Conservation (phyloP, 2,329 filamentous ascomycete species). For the Monilinia vaccinii-corymbosi region DNA sequence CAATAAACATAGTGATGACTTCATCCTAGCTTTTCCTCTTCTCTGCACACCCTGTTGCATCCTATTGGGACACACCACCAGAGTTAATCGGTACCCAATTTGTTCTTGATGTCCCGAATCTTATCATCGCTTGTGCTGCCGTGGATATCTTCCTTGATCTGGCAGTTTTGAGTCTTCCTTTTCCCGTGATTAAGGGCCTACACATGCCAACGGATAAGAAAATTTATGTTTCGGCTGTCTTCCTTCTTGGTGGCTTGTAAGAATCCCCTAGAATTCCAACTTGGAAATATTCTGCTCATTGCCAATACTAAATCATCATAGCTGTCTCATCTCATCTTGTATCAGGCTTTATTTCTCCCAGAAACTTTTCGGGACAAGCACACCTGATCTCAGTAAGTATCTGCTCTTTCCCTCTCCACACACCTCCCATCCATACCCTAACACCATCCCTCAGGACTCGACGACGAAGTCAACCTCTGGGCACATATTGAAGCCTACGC, state of each 20-base stretch:
- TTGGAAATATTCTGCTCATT: not conserved
- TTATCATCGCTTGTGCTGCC: not conserved
- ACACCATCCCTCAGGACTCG: not conserved
- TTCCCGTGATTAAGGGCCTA: not conserved
- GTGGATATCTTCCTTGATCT: not conserved
- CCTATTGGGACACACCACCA: too few species aligned
- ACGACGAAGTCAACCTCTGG: slow-evolving; percentile 3
- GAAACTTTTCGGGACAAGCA: slow-evolving; percentile 3
- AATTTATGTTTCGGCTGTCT: not conserved
- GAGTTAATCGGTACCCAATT: too few species aligned
- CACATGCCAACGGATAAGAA: not conserved
- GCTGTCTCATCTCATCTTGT: slow-evolving; percentile 4
- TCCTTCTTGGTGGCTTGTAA: not conserved
- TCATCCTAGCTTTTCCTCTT: too few species aligned
- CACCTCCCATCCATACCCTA: not conserved
- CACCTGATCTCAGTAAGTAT: slow-evolving; percentile 1
- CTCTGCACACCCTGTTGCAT: too few species aligned
- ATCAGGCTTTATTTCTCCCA: not conserved
- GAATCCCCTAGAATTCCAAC: not conserved
- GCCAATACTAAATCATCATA: not conserved
- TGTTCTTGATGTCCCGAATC: too few species aligned
- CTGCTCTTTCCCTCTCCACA: not conserved
- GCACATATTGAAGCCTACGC: slow-evolving; percentile 5
- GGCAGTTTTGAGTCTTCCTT: not conserved
- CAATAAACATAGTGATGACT: too few species aligned